Evolutionary conservation across 495 filamentous ascomycete species (phyloP), one percentile per base, ranked within the genome.

Genomic region (Penicillium flavigenum): DNA sequence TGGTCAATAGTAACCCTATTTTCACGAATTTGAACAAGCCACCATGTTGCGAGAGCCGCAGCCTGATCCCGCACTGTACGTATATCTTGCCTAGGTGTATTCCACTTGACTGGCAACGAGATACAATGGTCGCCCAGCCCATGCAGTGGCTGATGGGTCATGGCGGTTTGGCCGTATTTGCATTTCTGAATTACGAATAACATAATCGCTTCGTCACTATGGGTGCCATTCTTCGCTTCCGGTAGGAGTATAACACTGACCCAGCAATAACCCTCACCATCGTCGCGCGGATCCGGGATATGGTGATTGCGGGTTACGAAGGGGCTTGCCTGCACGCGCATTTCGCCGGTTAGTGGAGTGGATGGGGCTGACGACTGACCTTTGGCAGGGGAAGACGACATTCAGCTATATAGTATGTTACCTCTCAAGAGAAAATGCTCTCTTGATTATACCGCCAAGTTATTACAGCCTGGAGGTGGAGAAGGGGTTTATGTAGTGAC

Each of bases 81-180:
- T 4, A 47, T 0, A 10, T 5, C 31, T 19, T 47, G 46, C 10
- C 27, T 16, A 7, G 46, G 46, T 20, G 16, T 47, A 12, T 31
- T 17, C 46, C 46, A 47, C n/a, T 31, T 47, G 7, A 47, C 22
- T 9, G 46, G 46, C 27, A 47, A 12, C n/a, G 46, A 47, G 46
- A 47, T 47, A 47, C 46, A 47, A n/a, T 31, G 46, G 9, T 29
- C 26, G 4, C 46, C 46, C 26, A 19, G 4, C 24, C 46, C 46
- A 27, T 47, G 46, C n/a, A 47, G 3, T 32, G 46, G 46, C 4
- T 31, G 26, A 47, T 19, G 46, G 46, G 46, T 31, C 26, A 31
- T 47, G 3, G 46, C 8, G 2, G 46, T 47, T 20, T 12, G 46
- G 8, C 46, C 46, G 19, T n/a, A n/a, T 19, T 47, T 47, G 26